Evolutionary conservation across 768 basidiomycete species (phyloP).

Genomic region (Hypholoma sublateritium): DNA sequence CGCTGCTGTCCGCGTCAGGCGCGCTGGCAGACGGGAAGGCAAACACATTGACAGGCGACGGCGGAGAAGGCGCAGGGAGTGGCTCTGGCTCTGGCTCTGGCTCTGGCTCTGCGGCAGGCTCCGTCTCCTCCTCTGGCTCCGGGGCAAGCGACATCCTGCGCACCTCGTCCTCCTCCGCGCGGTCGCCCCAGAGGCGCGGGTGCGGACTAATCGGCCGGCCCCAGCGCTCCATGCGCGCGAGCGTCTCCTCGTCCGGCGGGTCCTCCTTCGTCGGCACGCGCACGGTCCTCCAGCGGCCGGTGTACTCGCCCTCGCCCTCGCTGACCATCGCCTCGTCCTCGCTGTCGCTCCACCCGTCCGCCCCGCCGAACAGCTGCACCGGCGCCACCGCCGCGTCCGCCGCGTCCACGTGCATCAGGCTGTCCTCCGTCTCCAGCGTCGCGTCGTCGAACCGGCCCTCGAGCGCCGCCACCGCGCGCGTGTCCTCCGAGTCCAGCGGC

Average conservation of each 20-base stretch:
- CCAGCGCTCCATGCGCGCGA: conserved; percentile 54
- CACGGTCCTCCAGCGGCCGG: conserved; percentile 59
- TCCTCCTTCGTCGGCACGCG: conserved; percentile 63
- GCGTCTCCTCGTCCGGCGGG: conserved; percentile 59
- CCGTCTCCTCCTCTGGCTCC: conserved; percentile 17
- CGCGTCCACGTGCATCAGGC: conserved; percentile 30
- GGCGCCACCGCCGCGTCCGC: conserved; percentile 26
- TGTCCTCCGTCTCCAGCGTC: conserved; percentile 18
- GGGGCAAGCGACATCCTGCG: conserved; percentile 15
- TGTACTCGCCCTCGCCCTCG: conserved; percentile 62
- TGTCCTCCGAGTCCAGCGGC: conserved; percentile 17
- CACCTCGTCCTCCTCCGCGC: conserved; percentile 21
- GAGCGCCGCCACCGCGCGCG: conserved; percentile 5
- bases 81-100: neutral
- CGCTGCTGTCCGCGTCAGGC: conserved; percentile 6
- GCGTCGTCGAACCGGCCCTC: conserved; percentile 20
- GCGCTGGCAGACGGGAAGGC: neutral
- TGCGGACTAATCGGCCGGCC: conserved; percentile 72
- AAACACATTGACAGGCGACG: neutral
- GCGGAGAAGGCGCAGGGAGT: neutral
- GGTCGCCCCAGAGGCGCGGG: conserved; percentile 26
- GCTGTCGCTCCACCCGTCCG: conserved; percentile 33
- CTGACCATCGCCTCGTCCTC: conserved; percentile 31
- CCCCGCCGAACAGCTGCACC: conserved; percentile 26
- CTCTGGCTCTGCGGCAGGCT: conserved; percentile 13